phyloP scores from a whole-genome alignment of 2,329 filamentous ascomycete genomes.

The Trichoderma breve region DNA sequence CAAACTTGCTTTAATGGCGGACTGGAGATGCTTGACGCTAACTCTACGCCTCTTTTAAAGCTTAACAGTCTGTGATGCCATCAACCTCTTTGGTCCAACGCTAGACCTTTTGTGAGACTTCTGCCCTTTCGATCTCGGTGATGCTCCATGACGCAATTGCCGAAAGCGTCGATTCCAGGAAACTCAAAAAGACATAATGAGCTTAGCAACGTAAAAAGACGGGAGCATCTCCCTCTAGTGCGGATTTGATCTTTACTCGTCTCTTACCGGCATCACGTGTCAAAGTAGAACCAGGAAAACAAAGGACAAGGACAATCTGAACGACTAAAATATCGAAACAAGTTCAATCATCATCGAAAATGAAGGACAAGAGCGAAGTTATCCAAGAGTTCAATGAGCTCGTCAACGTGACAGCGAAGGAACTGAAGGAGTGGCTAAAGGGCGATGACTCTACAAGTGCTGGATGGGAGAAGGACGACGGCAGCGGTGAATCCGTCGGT shows the following conservation, averaged over 20 bases:
- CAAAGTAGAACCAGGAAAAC: neutral
- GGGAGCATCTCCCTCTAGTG: neutral
- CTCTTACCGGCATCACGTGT: neutral
- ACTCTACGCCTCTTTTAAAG: neutral
- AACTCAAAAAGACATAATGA: slow-evolving; percentile 3
- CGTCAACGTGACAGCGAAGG: slow-evolving; percentile 63
- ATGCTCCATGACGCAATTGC: slow-evolving; percentile 19
- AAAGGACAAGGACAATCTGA: neutral
- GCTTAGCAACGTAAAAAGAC: slow-evolving; percentile 1
- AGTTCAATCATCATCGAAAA: slow-evolving; percentile 1
- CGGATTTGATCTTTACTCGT: neutral
- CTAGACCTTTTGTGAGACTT: neutral
- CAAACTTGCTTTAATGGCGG: neutral
- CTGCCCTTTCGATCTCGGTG: neutral
- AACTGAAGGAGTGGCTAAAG: slow-evolving; percentile 61
- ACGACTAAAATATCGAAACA: no score
- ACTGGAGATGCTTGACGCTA: neutral
- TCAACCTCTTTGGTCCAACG: neutral
- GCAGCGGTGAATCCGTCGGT: slow-evolving; percentile 59
- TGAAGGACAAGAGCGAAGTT: slow-evolving; percentile 31
- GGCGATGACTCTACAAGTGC: slow-evolving; percentile 55
- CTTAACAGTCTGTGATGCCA: neutral
- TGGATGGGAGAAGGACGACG: slow-evolving; percentile 59
- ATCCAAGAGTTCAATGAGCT: slow-evolving; percentile 62
- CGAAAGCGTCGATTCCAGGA: slow-evolving; percentile 8